phyloP scores from a whole-genome alignment of 73 alveolate species.

The Durusdinium trenchii region DNA sequence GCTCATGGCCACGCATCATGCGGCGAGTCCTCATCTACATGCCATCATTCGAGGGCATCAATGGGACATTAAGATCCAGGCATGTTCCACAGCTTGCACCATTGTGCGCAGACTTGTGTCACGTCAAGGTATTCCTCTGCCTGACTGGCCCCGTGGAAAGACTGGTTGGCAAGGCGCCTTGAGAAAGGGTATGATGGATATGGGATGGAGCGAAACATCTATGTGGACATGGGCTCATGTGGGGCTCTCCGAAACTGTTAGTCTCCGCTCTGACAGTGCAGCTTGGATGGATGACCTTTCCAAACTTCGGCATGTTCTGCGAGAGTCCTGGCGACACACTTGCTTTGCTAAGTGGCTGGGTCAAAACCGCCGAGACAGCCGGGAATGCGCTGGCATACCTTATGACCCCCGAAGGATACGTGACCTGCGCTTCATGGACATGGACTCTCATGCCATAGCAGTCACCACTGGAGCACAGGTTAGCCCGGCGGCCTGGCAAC shows the following conservation, averaged over 20 bases:
- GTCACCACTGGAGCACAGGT: neutral
- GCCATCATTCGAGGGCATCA: neutral
- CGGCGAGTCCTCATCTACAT: neutral
- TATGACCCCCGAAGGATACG: neutral
- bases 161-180: slow-evolving; percentile 7
- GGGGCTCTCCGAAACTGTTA: neutral
- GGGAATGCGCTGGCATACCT: neutral
- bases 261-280: neutral
- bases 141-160: neutral
- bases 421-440: neutral
- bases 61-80: slow-evolving; percentile 1
- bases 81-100: neutral
- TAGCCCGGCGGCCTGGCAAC: too few species aligned
- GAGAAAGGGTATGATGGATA: neutral
- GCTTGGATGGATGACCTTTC: neutral
- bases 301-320: neutral
- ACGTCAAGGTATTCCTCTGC: neutral
- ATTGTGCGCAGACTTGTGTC: neutral
- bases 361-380: neutral
- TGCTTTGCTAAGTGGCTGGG: neutral
- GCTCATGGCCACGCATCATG: neutral
- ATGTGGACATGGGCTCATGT: neutral
- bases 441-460: neutral
- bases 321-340: neutral
- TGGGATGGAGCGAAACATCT: neutral